phyloP scores from a whole-genome alignment of 306 rosid species.

The Quercus variabilis region DNA sequence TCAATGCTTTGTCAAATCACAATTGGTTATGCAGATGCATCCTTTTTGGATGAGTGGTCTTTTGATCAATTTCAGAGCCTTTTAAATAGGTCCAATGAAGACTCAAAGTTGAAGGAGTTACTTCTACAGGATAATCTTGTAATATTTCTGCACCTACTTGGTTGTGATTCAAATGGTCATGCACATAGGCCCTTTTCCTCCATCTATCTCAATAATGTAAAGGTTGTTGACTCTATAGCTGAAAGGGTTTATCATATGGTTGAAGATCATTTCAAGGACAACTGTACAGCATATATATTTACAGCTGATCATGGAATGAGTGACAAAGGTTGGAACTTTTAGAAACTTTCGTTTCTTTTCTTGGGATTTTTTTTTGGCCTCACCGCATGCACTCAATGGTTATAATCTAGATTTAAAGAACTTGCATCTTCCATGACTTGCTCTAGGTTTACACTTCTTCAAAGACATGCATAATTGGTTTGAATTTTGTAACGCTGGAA shows the following conservation, averaged over 20 bases:
- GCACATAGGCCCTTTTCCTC: slow-evolving; percentile 83
- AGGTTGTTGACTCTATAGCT: slow-evolving; percentile 82
- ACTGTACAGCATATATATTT: slow-evolving; percentile 68
- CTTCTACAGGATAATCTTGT: slow-evolving; percentile 72
- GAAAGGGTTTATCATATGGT: slow-evolving; percentile 72
- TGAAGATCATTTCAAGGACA: slow-evolving; percentile 72
- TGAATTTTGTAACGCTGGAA: slow-evolving; percentile 4
- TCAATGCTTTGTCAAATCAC: slow-evolving; percentile 7
- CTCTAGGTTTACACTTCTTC: slow-evolving; percentile 11
- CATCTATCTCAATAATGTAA: slow-evolving; percentile 87
- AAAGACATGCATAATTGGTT: neutral
- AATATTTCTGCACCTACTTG: slow-evolving; percentile 78
- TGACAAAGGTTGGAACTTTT: too few species aligned
- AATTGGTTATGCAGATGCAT: slow-evolving; percentile 65
- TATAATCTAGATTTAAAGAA: slow-evolving; percentile 2
- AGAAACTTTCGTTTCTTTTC: neutral
- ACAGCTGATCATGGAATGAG: slow-evolving; percentile 97
- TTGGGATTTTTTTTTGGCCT: neutral
- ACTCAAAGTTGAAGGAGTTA: slow-evolving; percentile 55
- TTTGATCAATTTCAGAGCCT: slow-evolving; percentile 80
- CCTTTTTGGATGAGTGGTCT: slow-evolving; percentile 92
- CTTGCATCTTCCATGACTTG: slow-evolving; percentile 7
- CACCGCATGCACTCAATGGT: neutral
- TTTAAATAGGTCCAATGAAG: slow-evolving; percentile 66
- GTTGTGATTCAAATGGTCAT: slow-evolving; percentile 94